Evolutionary conservation across 495 filamentous ascomycete genomes (phyloP).

Genomic region (Mytilinidion resinicola): DNA sequence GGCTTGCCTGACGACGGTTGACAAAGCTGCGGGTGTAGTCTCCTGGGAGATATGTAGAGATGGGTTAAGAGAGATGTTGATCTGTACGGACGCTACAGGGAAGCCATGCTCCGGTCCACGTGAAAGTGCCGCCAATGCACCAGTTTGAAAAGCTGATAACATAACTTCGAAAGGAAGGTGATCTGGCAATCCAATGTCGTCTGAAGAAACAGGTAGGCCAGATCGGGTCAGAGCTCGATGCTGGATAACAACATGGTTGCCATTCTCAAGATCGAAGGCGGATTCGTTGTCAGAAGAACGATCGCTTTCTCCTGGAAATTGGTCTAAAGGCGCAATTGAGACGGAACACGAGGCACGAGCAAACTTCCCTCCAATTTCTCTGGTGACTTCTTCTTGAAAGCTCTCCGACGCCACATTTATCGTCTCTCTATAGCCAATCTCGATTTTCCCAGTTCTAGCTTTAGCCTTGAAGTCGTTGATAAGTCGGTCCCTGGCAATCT

Average conservation of each 20-base stretch:
- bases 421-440: slow-evolving; percentile 90
- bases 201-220: slow-evolving; percentile 13
- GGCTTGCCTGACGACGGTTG: slow-evolving; percentile 67
- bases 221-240: slow-evolving; percentile 32
- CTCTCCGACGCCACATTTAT: slow-evolving; percentile 48
- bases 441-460: slow-evolving; percentile 83
- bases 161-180: slow-evolving; percentile 52
- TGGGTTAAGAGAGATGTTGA: slow-evolving; percentile 63
- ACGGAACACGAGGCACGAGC: slow-evolving; percentile 72
- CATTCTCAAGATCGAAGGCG: slow-evolving; percentile 41
- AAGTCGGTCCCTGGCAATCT: slow-evolving; percentile 84
- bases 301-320: background rate
- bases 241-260: slow-evolving; percentile 35
- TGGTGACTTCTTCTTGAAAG: slow-evolving; percentile 62
- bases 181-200: slow-evolving; percentile 43
- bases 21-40: slow-evolving; percentile 67
- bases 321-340: slow-evolving; percentile 53
- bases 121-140: slow-evolving; percentile 75
- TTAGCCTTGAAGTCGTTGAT: slow-evolving; percentile 84
- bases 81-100: slow-evolving; percentile 64
- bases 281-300: slow-evolving; percentile 49
- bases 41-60: slow-evolving; percentile 58
- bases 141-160: slow-evolving; percentile 64
- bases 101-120: slow-evolving; percentile 73
- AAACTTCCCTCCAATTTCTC: slow-evolving; percentile 69